A percentile compares a stretch with the other conserved stretches of the same genome.
These are phyloP conservation scores for Podochytrium sp. DNA, from an alignment of 192 early-diverging fungal species.

Conservation along the genomic window DNA sequence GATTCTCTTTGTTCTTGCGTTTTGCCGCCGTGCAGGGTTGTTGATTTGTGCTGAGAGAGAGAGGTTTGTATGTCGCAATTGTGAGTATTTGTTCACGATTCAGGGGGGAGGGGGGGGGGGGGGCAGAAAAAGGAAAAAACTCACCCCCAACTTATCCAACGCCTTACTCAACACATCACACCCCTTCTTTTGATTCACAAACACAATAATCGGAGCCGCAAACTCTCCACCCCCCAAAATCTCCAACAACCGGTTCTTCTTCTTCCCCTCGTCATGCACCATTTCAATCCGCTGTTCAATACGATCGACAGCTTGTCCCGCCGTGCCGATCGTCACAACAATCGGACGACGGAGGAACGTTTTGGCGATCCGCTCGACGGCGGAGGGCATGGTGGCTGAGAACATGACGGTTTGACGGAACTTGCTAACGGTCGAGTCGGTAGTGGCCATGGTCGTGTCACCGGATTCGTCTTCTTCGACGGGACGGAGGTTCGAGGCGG, in stretches of 20 bases:
- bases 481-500: conserved; percentile 87
- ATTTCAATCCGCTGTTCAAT: conserved; percentile 97
- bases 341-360: conserved; percentile 90
- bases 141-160: conserved; percentile 75
- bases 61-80: too few relatives aligned
- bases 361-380: conserved; percentile 93
- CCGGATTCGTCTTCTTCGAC: conserved; percentile 57
- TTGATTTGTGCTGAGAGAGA: conserved; percentile 57
- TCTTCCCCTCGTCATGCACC: conserved; percentile 82
- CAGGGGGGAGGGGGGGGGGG: too few relatives aligned
- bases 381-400: conserved; percentile 97
- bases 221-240: conserved; percentile 68
- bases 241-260: conserved; percentile 80
- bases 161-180: conserved; percentile 81
- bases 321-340: conserved; percentile 93
- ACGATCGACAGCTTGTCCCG: conserved; percentile 94
- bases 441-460: conserved; percentile 13
- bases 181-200: conserved; percentile 96
- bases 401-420: conserved; percentile 99
- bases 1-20: conserved; percentile 96
- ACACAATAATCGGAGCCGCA: conserved; percentile 90
- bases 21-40: conserved; percentile 93
- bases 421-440: conserved; percentile 37
- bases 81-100: too few relatives aligned
- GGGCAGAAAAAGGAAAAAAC: neutral